Conservation (phyloP, 169 alveolate species). For the Plasmodium chabaudi region DNA sequence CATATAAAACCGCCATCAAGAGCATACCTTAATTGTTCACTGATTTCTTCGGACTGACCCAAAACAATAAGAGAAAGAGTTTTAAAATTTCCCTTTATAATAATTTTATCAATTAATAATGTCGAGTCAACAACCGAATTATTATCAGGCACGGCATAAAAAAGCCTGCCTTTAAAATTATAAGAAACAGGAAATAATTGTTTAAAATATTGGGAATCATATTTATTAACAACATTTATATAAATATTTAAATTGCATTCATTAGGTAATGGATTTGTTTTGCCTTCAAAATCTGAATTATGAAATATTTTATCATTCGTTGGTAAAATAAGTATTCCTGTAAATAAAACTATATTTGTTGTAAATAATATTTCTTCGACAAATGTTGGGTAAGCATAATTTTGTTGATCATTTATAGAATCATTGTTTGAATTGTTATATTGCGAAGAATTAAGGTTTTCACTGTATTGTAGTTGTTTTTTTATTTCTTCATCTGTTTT, state of each 20-base stretch:
- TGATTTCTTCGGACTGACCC: conserved; percentile 53
- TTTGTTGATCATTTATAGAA: neutral
- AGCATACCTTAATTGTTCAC: conserved; percentile 38
- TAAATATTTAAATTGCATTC: conserved; percentile 65
- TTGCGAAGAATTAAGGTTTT: neutral
- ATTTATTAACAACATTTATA: conserved; percentile 53
- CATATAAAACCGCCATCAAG: neutral
- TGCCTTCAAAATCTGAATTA: conserved; percentile 70
- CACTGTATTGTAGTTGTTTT: conserved; percentile 28
- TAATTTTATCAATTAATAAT: conserved; percentile 43
- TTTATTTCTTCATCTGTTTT: conserved; percentile 71
- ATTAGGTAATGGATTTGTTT: conserved; percentile 42
- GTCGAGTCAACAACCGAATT: conserved; percentile 36
- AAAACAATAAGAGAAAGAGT: conserved; percentile 40
- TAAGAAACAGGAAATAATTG: conserved; percentile 35
- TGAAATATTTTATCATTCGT: conserved; percentile 48
- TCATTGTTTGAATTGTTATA: neutral
- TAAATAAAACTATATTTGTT: conserved; percentile 30
- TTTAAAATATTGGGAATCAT: conserved; percentile 38
- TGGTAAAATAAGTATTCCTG: conserved; percentile 61
- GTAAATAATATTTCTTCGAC: conserved; percentile 64
- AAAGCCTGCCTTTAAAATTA: conserved; percentile 62
- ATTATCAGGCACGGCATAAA: conserved; percentile 19
- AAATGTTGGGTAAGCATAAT: conserved; percentile 17
- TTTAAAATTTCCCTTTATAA: conserved; percentile 62